Conservation (phyloP, 116 monocot species). For the Phalaenopsis hybrid region DNA sequence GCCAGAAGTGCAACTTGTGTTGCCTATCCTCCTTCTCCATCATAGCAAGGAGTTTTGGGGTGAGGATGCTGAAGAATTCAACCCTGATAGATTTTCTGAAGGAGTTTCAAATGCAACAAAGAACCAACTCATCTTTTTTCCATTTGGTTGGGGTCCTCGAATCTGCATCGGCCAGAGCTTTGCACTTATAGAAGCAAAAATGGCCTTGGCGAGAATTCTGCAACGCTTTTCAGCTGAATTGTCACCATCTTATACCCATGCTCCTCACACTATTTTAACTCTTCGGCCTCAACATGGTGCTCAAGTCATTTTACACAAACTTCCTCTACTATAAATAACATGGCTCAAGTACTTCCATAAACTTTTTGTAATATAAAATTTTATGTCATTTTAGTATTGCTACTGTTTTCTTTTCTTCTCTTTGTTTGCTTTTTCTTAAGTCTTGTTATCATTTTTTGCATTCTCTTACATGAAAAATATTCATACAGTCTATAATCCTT, state of each 20-base stretch:
- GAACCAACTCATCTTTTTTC: constrained; percentile 25
- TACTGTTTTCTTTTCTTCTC: neutral
- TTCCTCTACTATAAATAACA: neutral
- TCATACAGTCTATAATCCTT: too few relatives aligned
- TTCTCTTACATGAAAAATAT: too few relatives aligned
- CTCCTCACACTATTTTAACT: constrained; percentile 6
- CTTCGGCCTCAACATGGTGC: constrained; percentile 13
- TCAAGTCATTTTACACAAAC: constrained; percentile 7
- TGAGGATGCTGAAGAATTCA: constrained; percentile 47
- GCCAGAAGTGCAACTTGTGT: constrained; percentile 9
- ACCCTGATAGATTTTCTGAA: constrained; percentile 49
- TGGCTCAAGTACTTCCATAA: neutral
- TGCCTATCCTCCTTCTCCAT: constrained; percentile 38
- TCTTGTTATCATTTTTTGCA: too few relatives aligned
- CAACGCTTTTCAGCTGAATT: constrained; percentile 21
- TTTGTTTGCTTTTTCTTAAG: too few relatives aligned
- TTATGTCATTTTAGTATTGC: neutral
- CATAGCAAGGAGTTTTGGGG: constrained; percentile 47
- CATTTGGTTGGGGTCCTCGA: constrained; percentile 24
- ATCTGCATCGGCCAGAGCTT: too few relatives aligned
- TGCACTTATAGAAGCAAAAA: too few relatives aligned
- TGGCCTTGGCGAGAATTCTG: too few relatives aligned
- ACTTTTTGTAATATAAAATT: neutral
- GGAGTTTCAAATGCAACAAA: constrained; percentile 42
- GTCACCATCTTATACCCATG: constrained; percentile 24